Conservation (phyloP, 371 early-diverging fungal genomes). For the Lichtheimia corymbifera region DNA sequence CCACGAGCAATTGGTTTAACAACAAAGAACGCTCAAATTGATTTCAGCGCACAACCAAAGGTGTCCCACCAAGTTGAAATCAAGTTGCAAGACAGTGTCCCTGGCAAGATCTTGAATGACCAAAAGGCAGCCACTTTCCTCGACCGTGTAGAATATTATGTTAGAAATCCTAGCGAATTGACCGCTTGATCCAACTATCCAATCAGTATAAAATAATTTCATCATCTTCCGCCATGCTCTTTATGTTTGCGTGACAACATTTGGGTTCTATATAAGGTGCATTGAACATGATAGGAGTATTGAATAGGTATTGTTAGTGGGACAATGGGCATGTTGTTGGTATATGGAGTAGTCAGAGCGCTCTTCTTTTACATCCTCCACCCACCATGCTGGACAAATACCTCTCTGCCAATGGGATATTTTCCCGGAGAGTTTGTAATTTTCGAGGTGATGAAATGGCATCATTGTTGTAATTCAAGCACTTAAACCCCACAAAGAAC, state of each 20-base stretch:
- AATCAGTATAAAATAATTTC: slow-evolving; percentile 3
- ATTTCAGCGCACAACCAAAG: slow-evolving; percentile 23
- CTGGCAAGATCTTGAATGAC: slow-evolving; percentile 38
- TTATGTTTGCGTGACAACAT: neutral
- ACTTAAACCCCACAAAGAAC: too few relatives aligned
- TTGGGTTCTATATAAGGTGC: too few relatives aligned
- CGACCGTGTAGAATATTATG: slow-evolving; percentile 51
- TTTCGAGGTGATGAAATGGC: too few relatives aligned
- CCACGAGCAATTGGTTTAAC: slow-evolving; percentile 20
- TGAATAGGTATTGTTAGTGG: too few relatives aligned
- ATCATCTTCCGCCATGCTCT: neutral
- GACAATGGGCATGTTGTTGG: too few relatives aligned
- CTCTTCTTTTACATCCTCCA: too few relatives aligned
- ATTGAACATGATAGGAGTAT: too few relatives aligned
- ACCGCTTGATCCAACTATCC: slow-evolving; percentile 7
- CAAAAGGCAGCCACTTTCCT: slow-evolving; percentile 44
- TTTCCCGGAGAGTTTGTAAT: too few relatives aligned
- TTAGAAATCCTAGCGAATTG: slow-evolving; percentile 46
- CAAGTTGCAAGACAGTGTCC: slow-evolving; percentile 37
- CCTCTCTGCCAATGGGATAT: too few relatives aligned
- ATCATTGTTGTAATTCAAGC: too few relatives aligned
- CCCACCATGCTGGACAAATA: too few relatives aligned
- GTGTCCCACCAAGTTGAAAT: slow-evolving; percentile 27
- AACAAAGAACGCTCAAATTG: slow-evolving; percentile 18
- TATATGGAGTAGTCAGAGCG: too few relatives aligned